Evolutionary conservation across 495 filamentous ascomycete genomes (phyloP).

Genomic region (Thermochaetoides thermophila): DNA sequence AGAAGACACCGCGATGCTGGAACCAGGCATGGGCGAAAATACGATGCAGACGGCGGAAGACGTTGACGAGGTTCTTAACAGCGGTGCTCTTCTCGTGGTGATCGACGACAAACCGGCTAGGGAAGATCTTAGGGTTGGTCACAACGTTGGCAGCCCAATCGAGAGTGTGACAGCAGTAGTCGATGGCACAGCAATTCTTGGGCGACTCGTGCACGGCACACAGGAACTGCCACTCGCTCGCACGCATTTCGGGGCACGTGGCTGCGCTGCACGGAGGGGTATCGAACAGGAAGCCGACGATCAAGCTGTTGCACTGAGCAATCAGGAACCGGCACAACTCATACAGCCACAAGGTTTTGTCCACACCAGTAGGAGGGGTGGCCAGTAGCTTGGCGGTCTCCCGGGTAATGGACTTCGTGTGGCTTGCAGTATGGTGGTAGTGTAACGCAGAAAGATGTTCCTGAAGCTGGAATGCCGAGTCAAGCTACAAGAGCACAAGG

Average conservation of each 20-base stretch:
- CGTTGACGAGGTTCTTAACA: constrained; percentile 76
- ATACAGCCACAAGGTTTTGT: constrained; percentile 86
- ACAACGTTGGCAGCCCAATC: constrained; percentile 92
- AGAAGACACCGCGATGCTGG: constrained; percentile 88
- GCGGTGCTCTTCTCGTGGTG: constrained; percentile 46
- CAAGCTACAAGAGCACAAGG: constrained; percentile 41
- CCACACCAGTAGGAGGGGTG: constrained; percentile 61
- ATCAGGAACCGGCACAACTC: constrained; percentile 92
- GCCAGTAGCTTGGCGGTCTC: constrained; percentile 58
- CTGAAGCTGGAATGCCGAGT: constrained; percentile 95
- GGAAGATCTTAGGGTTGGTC: constrained; percentile 82
- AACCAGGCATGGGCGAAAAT: constrained; percentile 99
- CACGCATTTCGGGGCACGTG: constrained; percentile 96
- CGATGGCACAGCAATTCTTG: constrained; percentile 91
- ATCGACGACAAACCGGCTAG: constrained; percentile 62
- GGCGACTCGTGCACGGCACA: constrained; percentile 94
- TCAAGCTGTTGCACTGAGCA: constrained; percentile 78
- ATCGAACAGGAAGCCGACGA: constrained; percentile 86
- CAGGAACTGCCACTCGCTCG: constrained; percentile 96
- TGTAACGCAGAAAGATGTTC: constrained; percentile 92
- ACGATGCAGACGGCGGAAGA: constrained; percentile 83
- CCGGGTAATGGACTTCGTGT: constrained; percentile 54
- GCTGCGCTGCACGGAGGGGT: constrained; percentile 66
- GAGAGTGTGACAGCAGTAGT: constrained; percentile 96
- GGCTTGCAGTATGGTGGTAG: constrained; percentile 53